These are phyloP conservation scores for Xylariaceae sp. DNA, from an alignment of 2,329 filamentous ascomycete genomes.

Conservation along the genomic window DNA sequence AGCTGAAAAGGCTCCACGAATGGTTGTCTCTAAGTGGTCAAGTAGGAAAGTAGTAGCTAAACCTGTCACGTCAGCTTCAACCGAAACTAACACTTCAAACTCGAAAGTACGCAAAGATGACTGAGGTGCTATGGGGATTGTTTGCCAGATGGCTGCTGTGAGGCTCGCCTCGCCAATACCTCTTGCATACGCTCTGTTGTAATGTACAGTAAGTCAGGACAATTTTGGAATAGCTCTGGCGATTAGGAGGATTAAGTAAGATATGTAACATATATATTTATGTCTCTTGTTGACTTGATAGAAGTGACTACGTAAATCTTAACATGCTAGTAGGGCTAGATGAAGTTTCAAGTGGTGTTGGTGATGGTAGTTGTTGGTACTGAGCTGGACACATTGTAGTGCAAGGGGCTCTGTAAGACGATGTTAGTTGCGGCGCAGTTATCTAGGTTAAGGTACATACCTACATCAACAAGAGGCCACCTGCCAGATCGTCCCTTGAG, in stretches of 20 bases:
- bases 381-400: conserved; percentile 4
- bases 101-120: neutral
- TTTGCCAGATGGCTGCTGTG: neutral
- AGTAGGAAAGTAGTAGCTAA: neutral
- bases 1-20: neutral
- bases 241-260: too few relatives aligned
- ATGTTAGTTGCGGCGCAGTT: neutral
- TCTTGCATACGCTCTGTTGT: neutral
- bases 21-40: neutral
- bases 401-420: conserved; percentile 10
- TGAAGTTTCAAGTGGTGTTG: neutral
- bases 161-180: neutral
- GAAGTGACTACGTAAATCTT: neutral
- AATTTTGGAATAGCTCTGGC: too few relatives aligned
- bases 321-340: neutral
- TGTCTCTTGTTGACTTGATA: too few relatives aligned
- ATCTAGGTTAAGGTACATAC: neutral
- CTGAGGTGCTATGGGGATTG: neutral
- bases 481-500: neutral
- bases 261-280: too few relatives aligned
- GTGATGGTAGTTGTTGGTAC: conserved; percentile 5
- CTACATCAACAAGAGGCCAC: too few relatives aligned
- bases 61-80: neutral
- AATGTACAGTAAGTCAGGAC: neutral
- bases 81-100: neutral